Evolutionary conservation across 345 rosid species (phyloP), one percentile per base, ranked within the genome.

Genomic region (Turnera subulata): DNA sequence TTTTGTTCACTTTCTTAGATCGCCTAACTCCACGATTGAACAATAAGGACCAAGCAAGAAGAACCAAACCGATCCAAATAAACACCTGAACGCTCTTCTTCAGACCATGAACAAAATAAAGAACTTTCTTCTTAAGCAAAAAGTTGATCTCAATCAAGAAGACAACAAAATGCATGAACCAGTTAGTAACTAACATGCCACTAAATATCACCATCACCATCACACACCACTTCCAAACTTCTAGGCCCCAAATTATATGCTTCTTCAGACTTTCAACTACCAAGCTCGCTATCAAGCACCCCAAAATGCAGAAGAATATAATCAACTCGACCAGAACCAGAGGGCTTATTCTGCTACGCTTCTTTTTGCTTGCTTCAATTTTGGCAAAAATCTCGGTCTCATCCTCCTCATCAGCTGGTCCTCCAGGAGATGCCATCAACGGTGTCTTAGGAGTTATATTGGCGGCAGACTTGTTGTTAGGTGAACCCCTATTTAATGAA

Each of bases 101-200:
- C 73, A 91, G 75, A n/a, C 98, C 98, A 58, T 88, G 86, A 48
- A 91, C 98, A 62, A 91, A 91, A 56, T 91, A 91, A 51, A 91
- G 82, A 6, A 88, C 96, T 53, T 86, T 91, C 69, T 81, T 91
- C 59, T 64, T 63, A 1, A 91, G 74, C 37, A 91, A 75, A 58
- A 82, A 91, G 75, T 84, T 88, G 48, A 50, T 75, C 73, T 88
- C 98, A 15, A 88, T 91, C 68, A 91, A 32, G 73, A 85, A 91
- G 40, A 91, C 92, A 32, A 74, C 63, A 0, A 91, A 50, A 64
- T 69, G 86, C 90, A 88, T 81, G 61, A 91, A 50, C 95, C 92
- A 78, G n/a, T 73, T 77, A 23, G 95, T 91, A 58, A 91, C 68
- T 26, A 80, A 57, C 80, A 84, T 32, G 58, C 98, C 98, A 29